Percentiles rank a stretch among this genome's conserved stretches.
Conservation (phyloP, 2,329 filamentous ascomycete genomes). For the Penicillium psychrosexuale region DNA sequence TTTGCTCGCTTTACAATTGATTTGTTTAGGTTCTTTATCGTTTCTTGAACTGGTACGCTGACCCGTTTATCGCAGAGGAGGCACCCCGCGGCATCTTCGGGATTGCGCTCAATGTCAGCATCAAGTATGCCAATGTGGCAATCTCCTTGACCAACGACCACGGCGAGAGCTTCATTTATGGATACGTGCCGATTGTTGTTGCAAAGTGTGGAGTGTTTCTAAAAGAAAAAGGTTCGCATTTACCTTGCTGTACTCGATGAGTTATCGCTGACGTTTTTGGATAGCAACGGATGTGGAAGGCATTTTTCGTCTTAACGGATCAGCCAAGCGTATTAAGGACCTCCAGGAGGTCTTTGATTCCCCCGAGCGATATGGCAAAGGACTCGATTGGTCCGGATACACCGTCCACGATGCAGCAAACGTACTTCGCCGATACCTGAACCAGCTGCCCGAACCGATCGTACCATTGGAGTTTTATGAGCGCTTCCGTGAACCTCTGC, state of each 20-base stretch:
- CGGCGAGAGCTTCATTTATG: slow-evolving; percentile 94
- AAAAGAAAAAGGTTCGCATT: slow-evolving; percentile 84
- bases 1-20: neutral
- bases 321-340: slow-evolving; percentile 97
- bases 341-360: slow-evolving; percentile 89
- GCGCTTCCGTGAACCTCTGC: slow-evolving; percentile 79
- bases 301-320: slow-evolving; percentile 93
- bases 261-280: slow-evolving; percentile 26
- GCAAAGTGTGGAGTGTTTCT: slow-evolving; percentile 96
- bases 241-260: slow-evolving; percentile 23
- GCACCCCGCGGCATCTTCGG: slow-evolving; percentile 80
- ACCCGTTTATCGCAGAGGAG: slow-evolving; percentile 18
- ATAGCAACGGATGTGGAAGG: slow-evolving; percentile 90
- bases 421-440: slow-evolving; percentile 90
- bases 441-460: slow-evolving; percentile 93
- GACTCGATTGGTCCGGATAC: slow-evolving; percentile 93
- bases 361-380: slow-evolving; percentile 92
- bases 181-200: slow-evolving; percentile 96
- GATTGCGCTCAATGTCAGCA: slow-evolving; percentile 87
- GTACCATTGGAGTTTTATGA: slow-evolving; percentile 93
- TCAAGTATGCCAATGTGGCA: slow-evolving; percentile 95
- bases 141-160: slow-evolving; percentile 93
- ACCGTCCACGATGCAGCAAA: slow-evolving; percentile 98
- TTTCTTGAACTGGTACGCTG: slow-evolving; percentile 4
- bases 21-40: neutral